Evolutionary conservation across 2,329 filamentous ascomycete species (phyloP).

Genomic region (Exophiala calicioides): DNA sequence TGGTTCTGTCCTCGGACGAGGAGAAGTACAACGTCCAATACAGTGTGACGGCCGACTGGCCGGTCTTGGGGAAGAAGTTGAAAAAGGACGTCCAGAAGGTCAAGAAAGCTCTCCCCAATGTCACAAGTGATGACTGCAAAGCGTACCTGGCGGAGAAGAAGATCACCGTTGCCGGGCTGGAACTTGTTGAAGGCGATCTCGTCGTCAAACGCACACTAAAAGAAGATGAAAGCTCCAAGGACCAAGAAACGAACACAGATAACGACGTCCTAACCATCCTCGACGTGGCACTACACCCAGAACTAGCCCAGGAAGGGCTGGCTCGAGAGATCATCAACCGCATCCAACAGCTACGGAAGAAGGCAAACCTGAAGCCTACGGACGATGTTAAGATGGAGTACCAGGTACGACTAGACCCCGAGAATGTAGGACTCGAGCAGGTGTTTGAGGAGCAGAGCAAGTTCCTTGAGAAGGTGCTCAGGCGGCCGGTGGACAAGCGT

Average conservation of each 20-base stretch:
- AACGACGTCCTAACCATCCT: slow-evolving; percentile 88
- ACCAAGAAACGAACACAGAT: slow-evolving; percentile 84
- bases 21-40: slow-evolving; percentile 90
- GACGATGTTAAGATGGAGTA: slow-evolving; percentile 98
- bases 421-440: slow-evolving; percentile 69
- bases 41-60: slow-evolving; percentile 87
- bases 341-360: slow-evolving; percentile 90
- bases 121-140: slow-evolving; percentile 80
- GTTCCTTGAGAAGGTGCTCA: slow-evolving; percentile 73
- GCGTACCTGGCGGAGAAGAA: slow-evolving; percentile 71
- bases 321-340: slow-evolving; percentile 91
- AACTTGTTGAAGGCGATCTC: slow-evolving; percentile 78
- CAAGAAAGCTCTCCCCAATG: slow-evolving; percentile 79
- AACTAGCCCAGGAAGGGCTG: slow-evolving; percentile 83
- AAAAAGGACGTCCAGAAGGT: slow-evolving; percentile 92
- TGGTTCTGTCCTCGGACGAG: slow-evolving; percentile 83
- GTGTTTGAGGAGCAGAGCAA: slow-evolving; percentile 69
- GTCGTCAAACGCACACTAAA: slow-evolving; percentile 77
- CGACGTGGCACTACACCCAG: slow-evolving; percentile 78
- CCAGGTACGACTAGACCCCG: slow-evolving; percentile 74
- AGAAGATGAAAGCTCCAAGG: slow-evolving; percentile 68
- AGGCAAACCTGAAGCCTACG: slow-evolving; percentile 83
- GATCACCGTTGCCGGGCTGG: slow-evolving; percentile 83
- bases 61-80: slow-evolving; percentile 91
- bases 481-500: slow-evolving; percentile 74